A percentile compares a stretch with the other conserved stretches of the same genome.
Conservation (phyloP, 2,329 filamentous ascomycete genomes). For the Colletotrichum navitas region DNA sequence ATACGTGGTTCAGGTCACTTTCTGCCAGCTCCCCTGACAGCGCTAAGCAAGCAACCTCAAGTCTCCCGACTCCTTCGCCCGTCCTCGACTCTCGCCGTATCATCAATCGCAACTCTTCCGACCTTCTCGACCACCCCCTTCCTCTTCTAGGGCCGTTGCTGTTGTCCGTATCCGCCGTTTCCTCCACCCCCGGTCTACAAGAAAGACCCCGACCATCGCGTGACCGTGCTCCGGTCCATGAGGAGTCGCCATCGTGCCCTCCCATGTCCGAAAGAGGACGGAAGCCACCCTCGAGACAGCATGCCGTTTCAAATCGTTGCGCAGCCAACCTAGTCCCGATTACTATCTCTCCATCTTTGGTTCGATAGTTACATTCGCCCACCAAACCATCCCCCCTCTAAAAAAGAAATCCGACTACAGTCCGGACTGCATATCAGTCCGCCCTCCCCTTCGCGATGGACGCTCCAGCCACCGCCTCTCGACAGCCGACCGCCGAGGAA, state of each 20-base stretch:
- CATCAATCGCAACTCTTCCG: not conserved
- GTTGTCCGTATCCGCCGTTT: not conserved
- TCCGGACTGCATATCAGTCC: slow-evolving; percentile 21
- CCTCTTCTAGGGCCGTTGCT: not conserved
- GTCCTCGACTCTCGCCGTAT: slow-evolving; percentile 1
- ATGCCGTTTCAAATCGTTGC: slow-evolving; percentile 41
- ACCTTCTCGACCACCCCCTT: not conserved
- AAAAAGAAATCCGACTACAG: not conserved
- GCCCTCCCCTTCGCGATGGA: slow-evolving; percentile 21
- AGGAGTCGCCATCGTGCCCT: slow-evolving; percentile 23
- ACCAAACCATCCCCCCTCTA: not conserved
- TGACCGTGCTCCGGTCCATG: slow-evolving; percentile 28
- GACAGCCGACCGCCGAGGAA: slow-evolving; percentile 27
- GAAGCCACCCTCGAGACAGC: slow-evolving; percentile 41
- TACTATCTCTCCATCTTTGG: slow-evolving; percentile 15
- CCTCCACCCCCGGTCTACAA: not conserved
- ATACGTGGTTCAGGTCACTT: slow-evolving; percentile 21
- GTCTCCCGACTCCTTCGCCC: not conserved
- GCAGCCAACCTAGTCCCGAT: slow-evolving; percentile 36
- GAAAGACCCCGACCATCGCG: not conserved
- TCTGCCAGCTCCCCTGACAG: not conserved
- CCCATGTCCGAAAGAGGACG: slow-evolving; percentile 35
- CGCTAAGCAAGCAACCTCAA: not conserved
- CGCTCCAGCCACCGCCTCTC: slow-evolving; percentile 25
- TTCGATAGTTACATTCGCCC: not conserved